phyloP scores from a whole-genome alignment of 208 protist genomes.

The Leishmania aethiopica region DNA sequence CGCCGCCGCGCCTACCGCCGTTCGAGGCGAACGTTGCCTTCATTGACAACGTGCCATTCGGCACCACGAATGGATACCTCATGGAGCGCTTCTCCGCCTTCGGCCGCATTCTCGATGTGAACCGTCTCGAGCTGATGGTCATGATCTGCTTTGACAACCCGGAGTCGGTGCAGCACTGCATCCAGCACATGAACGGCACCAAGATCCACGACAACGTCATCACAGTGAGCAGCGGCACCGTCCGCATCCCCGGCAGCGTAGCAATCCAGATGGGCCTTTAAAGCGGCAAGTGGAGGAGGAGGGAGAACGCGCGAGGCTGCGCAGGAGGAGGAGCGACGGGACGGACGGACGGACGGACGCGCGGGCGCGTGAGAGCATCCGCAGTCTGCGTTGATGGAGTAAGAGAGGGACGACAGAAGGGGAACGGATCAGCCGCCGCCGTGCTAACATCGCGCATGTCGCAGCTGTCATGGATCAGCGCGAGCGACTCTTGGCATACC shows the following conservation, averaged over 20 bases:
- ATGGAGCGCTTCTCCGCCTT: slow-evolving; percentile 74
- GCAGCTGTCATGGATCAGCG: not conserved
- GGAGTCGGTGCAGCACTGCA: slow-evolving; percentile 77
- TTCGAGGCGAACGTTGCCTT: slow-evolving; percentile 70
- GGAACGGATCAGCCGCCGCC: not conserved
- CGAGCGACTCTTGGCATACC: not conserved
- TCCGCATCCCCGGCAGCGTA: slow-evolving; percentile 71
- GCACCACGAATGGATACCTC: slow-evolving; percentile 74
- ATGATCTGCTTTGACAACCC: slow-evolving; percentile 84
- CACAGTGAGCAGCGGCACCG: slow-evolving; percentile 83
- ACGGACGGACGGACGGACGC: not conserved
- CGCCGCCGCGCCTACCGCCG: slow-evolving; percentile 35
- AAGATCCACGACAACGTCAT: slow-evolving; percentile 69
- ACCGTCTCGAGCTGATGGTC: slow-evolving; percentile 69
- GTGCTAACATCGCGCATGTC: not conserved
- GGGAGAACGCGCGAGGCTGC: not conserved
- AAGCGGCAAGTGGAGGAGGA: not conserved
- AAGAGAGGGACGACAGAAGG: not conserved
- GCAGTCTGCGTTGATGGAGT: not conserved
- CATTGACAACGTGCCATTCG: slow-evolving; percentile 87
- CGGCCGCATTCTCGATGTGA: slow-evolving; percentile 85
- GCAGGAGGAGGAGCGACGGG: not conserved
- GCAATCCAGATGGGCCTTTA: slow-evolving; percentile 63
- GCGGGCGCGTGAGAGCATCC: not conserved
- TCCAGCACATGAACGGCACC: slow-evolving; percentile 82